Evolutionary conservation across 148 eudicot genomes (phyloP).

Genomic region (Nyssa sinensis): DNA sequence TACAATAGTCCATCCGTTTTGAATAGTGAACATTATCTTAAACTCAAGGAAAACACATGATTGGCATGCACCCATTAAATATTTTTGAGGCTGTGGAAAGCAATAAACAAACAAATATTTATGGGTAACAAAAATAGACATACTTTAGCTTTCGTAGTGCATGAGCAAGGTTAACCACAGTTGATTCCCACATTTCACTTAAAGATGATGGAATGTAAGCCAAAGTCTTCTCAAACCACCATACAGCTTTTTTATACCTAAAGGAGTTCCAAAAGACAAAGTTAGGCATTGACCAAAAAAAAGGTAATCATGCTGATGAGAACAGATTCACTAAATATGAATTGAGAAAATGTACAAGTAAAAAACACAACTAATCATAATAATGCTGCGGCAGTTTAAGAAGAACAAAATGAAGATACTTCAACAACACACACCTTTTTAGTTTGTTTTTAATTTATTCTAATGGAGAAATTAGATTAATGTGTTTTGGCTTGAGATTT

Average conservation of each 20-base stretch:
- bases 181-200: conserved; percentile 86
- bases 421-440: too few relatives aligned
- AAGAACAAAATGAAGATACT: too few relatives aligned
- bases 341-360: conserved; percentile 4
- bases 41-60: neutral
- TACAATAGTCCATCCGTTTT: neutral
- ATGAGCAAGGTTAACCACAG: conserved; percentile 86
- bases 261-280: conserved; percentile 3
- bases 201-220: conserved; percentile 60
- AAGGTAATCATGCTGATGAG: neutral
- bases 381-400: too few relatives aligned
- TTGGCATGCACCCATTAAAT: neutral
- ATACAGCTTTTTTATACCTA: conserved; percentile 82
- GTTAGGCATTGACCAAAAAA: neutral
- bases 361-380: too few relatives aligned
- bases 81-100: neutral
- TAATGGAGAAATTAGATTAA: too few relatives aligned
- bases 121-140: conserved; percentile 12
- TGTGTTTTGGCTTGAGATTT: too few relatives aligned
- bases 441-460: too few relatives aligned
- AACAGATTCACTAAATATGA: neutral
- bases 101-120: neutral
- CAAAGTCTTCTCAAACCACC: conserved; percentile 94
- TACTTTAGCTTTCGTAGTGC: conserved; percentile 75
- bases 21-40: neutral